Evolutionary conservation across 129 eudicot species (phyloP).

Genomic region (Chrysanthemum seticuspe): DNA sequence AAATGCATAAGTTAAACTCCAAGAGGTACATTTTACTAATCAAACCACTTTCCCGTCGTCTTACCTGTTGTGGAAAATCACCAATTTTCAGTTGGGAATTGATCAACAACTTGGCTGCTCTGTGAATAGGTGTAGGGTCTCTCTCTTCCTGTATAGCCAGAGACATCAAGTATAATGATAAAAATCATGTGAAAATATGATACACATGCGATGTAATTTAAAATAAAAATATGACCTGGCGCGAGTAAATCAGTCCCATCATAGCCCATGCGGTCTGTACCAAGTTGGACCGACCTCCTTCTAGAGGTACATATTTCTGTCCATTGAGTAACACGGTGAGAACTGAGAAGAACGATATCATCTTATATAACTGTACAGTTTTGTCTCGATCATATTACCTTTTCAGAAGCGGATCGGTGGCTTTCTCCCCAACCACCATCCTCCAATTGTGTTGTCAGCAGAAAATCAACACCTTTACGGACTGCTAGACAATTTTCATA

Average conservation of each 20-base stretch:
- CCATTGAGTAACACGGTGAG: not conserved
- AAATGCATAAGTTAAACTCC: too few species aligned
- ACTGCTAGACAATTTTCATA: constrained; percentile 30
- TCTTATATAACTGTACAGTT: not conserved
- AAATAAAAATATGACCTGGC: constrained; percentile 27
- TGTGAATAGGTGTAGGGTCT: constrained; percentile 53
- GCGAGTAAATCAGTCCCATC: constrained; percentile 39
- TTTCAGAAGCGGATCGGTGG: constrained; percentile 31
- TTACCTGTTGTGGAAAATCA: constrained; percentile 75
- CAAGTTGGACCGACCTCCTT: constrained; percentile 44
- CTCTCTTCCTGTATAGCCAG: constrained; percentile 37
- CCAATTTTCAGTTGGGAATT: constrained; percentile 65
- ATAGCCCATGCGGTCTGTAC: constrained; percentile 57
- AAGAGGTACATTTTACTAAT: too few species aligned
- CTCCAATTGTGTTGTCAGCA: constrained; percentile 23
- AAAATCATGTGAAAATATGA: not conserved
- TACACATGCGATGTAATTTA: too few species aligned
- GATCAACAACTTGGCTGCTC: constrained; percentile 64
- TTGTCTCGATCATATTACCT: constrained; percentile 30
- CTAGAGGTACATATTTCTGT: constrained; percentile 41
- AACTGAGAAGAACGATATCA: not conserved
- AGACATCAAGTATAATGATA: not conserved
- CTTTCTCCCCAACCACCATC: constrained; percentile 73
- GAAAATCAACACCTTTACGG: constrained; percentile 34
- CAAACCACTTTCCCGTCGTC: too few species aligned